phyloP scores from a whole-genome alignment of 805 yeast species.

The Metschnikowia lachancei region DNA sequence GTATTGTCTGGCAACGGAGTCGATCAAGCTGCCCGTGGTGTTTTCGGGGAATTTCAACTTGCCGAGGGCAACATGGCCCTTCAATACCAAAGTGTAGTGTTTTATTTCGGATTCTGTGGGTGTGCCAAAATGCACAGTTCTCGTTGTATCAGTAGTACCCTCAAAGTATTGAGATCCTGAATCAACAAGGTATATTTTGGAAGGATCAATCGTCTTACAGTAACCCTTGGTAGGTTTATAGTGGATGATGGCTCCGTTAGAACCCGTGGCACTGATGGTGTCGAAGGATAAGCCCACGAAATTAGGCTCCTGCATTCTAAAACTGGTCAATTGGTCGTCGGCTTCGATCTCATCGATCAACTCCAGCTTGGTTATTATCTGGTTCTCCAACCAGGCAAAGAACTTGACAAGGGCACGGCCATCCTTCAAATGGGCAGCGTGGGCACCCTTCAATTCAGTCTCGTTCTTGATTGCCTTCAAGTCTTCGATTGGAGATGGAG shows the following conservation, averaged over 20 bases:
- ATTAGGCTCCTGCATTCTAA: conserved; percentile 41
- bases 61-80: conserved; percentile 53
- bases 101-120: conserved; percentile 47
- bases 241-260: conserved; percentile 76
- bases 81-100: conserved; percentile 56
- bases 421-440: conserved; percentile 54
- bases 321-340: conserved; percentile 44
- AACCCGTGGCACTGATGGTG: conserved; percentile 72
- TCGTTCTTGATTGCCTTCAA: conserved; percentile 53
- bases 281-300: conserved; percentile 67
- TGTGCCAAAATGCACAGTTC: conserved; percentile 53
- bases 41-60: conserved; percentile 52
- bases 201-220: conserved; percentile 50
- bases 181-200: conserved; percentile 53
- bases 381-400: conserved; percentile 59
- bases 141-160: conserved; percentile 64
- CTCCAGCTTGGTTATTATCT: conserved; percentile 41
- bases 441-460: conserved; percentile 50
- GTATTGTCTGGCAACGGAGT: conserved; percentile 55
- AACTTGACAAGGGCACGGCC: conserved; percentile 53
- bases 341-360: conserved; percentile 59
- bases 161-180: conserved; percentile 61
- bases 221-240: conserved; percentile 54
- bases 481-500: conserved; percentile 43
- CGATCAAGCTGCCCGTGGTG: conserved; percentile 53